Conservation (phyloP, 75 land plant species). For the Chamaecyparis obtusa region DNA sequence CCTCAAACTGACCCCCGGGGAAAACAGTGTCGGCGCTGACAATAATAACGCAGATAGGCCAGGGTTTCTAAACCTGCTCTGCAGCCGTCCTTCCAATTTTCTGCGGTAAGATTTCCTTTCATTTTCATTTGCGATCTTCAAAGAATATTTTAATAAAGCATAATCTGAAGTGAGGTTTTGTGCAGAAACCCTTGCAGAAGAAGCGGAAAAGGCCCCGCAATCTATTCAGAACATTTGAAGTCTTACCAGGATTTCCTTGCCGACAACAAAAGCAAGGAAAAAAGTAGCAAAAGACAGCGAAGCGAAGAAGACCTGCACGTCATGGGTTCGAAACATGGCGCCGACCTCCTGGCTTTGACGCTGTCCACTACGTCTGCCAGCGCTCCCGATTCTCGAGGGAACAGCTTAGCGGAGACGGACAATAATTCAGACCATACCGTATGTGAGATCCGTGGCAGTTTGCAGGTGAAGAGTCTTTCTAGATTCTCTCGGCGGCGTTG, state of each 20-base stretch:
- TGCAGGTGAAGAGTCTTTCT: neutral
- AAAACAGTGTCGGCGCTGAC: neutral
- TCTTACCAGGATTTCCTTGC: neutral
- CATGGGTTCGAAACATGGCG: neutral
- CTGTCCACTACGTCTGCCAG: neutral
- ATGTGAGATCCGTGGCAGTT: neutral
- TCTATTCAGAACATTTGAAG: neutral
- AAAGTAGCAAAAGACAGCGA: neutral
- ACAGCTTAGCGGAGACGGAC: neutral
- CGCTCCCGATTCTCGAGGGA: neutral
- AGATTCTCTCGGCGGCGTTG: neutral
- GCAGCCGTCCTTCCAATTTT: neutral
- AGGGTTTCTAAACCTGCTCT: neutral
- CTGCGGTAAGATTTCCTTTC: conserved; percentile 1
- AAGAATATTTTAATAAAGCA: neutral
- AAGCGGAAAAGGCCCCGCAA: neutral
- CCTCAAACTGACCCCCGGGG: neutral
- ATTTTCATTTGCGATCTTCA: neutral
- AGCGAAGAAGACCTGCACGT: neutral
- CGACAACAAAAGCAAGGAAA: neutral
- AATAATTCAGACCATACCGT: neutral
- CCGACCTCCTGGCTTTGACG: neutral
- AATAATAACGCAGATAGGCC: neutral
- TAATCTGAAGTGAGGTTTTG: neutral
- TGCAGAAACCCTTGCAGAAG: neutral